Conservation (phyloP, 495 filamentous ascomycete genomes). For the Filosporella fistucella region DNA sequence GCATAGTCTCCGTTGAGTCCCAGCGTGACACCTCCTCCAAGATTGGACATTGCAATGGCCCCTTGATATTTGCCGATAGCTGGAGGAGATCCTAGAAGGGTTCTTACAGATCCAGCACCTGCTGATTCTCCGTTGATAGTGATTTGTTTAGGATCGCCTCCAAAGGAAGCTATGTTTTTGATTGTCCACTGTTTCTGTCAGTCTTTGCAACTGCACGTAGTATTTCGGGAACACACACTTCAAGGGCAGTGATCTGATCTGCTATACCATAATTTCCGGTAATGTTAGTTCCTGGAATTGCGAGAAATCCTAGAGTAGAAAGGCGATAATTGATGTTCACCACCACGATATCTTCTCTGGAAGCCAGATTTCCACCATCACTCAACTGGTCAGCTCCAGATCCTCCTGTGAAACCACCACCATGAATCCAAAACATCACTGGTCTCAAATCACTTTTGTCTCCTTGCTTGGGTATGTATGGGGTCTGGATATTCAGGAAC, state of each 20-base stretch:
- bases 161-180: slow-evolving; percentile 63
- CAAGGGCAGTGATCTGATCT: slow-evolving; percentile 37
- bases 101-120: slow-evolving; percentile 53
- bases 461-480: slow-evolving; percentile 25
- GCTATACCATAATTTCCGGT: slow-evolving; percentile 34
- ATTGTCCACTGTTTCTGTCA: slow-evolving; percentile 69
- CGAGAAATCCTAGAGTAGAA: slow-evolving; percentile 18
- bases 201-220: slow-evolving; percentile 39
- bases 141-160: slow-evolving; percentile 60
- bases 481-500: slow-evolving; percentile 42
- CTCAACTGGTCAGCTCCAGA: slow-evolving; percentile 32
- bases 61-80: slow-evolving; percentile 36
- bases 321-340: slow-evolving; percentile 35
- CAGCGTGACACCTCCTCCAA: slow-evolving; percentile 37
- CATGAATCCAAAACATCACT: slow-evolving; percentile 58
- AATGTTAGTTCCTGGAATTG: slow-evolving; percentile 11
- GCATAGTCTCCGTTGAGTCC: slow-evolving; percentile 35
- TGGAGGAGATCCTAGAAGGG: slow-evolving; percentile 17
- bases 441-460: slow-evolving; percentile 38
- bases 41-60: slow-evolving; percentile 39
- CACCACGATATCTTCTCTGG: slow-evolving; percentile 39
- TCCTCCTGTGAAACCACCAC: slow-evolving; percentile 52
- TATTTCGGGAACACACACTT: slow-evolving; percentile 3
- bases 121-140: slow-evolving; percentile 72
- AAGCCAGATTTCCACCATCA: slow-evolving; percentile 43